These are phyloP conservation scores for Cercospora brassicicola DNA, from an alignment of 2,329 filamentous ascomycete genomes.

Conservation along the genomic window DNA sequence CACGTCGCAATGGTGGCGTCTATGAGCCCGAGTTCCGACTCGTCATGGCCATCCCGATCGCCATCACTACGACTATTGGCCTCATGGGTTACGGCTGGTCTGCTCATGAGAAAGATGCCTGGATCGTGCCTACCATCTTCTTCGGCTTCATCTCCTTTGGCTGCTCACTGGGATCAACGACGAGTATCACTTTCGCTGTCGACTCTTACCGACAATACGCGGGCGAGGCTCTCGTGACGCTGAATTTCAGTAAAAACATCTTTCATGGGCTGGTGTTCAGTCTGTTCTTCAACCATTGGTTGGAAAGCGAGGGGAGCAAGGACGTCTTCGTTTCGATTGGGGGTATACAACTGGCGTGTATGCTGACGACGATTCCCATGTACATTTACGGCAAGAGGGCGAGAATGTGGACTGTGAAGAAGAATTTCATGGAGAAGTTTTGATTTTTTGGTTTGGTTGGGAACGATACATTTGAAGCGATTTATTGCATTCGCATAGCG, in stretches of 20 bases:
- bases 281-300: conserved; percentile 83
- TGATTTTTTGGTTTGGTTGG: conserved; percentile 32
- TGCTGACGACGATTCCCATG: conserved; percentile 81
- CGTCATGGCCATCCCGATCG: conserved; percentile 80
- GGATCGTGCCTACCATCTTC: conserved; percentile 91
- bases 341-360: conserved; percentile 75
- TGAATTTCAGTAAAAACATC: conserved; percentile 94
- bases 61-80: conserved; percentile 75
- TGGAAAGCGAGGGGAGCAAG: conserved; percentile 71
- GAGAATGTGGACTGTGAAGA: conserved; percentile 90
- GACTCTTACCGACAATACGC: conserved; percentile 93
- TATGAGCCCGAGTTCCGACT: conserved; percentile 94
- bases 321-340: conserved; percentile 80
- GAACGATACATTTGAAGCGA: neutral
- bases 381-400: conserved; percentile 90
- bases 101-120: conserved; percentile 68
- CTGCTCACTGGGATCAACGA: conserved; percentile 85
- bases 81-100: conserved; percentile 98
- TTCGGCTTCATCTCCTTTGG: conserved; percentile 92
- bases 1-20: conserved; percentile 81
- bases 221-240: conserved; percentile 86
- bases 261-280: conserved; percentile 87
- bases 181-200: conserved; percentile 88
- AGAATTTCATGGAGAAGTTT: conserved; percentile 81
- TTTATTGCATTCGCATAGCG: neutral